Evolutionary conservation across 2,329 filamentous ascomycete species (phyloP).

Genomic region (Penicillium palitans): DNA sequence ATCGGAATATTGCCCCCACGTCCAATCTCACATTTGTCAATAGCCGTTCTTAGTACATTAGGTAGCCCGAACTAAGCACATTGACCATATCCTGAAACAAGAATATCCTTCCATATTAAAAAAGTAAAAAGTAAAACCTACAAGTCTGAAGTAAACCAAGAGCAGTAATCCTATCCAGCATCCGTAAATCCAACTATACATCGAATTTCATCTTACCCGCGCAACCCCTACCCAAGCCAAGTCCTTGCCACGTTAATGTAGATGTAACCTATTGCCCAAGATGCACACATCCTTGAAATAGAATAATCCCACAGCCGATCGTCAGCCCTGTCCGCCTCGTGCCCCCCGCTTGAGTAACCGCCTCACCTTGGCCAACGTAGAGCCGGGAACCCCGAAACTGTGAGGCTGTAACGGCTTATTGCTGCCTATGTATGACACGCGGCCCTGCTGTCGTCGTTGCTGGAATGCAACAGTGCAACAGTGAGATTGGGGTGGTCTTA

Average conservation of each 20-base stretch:
- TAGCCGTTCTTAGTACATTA: constrained; percentile 8
- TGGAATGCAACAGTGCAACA: background rate
- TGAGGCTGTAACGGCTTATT: constrained; percentile 12
- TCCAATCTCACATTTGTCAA: constrained; percentile 8
- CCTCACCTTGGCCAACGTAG: background rate
- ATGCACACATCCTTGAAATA: background rate
- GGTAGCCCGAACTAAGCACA: constrained; percentile 8
- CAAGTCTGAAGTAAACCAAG: background rate
- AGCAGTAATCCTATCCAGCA: background rate
- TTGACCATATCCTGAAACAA: constrained; percentile 1
- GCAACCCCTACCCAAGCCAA: background rate
- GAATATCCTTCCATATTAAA: background rate
- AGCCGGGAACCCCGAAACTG: background rate
- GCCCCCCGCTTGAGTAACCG: constrained; percentile 4
- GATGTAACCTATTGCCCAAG: constrained; percentile 1
- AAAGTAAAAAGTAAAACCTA: background rate
- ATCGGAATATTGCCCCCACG: constrained; percentile 3
- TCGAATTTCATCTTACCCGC: background rate
- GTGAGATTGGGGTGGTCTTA: background rate
- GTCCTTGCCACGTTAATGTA: constrained; percentile 9
- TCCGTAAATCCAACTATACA: background rate
- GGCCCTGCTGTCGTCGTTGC: background rate
- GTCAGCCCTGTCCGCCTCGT: constrained; percentile 17
- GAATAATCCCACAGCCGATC: constrained; percentile 5
- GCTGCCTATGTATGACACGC: background rate